Conservation (phyloP, 2,329 filamentous ascomycete genomes). For the Botrytis porri region DNA sequence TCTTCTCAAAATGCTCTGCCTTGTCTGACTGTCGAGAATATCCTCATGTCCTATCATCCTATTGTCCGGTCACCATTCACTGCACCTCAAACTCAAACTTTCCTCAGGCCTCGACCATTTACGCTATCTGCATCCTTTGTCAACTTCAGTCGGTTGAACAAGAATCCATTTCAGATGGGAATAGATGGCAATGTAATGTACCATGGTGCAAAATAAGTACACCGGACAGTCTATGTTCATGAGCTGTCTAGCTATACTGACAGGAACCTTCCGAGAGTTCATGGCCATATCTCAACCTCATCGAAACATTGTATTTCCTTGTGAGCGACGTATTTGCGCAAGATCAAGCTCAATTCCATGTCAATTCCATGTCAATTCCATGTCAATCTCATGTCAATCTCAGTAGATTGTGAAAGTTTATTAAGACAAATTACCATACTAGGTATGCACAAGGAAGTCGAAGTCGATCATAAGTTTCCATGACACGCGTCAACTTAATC, state of each 20-base stretch:
- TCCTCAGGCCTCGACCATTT: neutral
- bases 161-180: neutral
- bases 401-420: neutral
- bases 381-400: neutral
- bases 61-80: neutral
- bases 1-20: neutral
- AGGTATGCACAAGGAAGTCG: neutral
- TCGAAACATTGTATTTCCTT: neutral
- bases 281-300: neutral
- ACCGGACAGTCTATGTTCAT: too few relatives aligned
- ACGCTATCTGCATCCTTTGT: neutral
- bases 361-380: neutral
- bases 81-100: neutral
- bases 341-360: neutral
- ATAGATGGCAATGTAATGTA: neutral
- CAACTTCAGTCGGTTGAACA: neutral
- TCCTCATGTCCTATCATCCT: neutral
- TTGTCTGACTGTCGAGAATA: neutral
- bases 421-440: neutral
- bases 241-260: neutral
- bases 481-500: conserved; percentile 7
- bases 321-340: neutral
- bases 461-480: neutral
- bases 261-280: neutral
- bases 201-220: neutral